Evolutionary conservation across 1,284 basidiomycete genomes (phyloP).

Genomic region (Pterula multifida): DNA sequence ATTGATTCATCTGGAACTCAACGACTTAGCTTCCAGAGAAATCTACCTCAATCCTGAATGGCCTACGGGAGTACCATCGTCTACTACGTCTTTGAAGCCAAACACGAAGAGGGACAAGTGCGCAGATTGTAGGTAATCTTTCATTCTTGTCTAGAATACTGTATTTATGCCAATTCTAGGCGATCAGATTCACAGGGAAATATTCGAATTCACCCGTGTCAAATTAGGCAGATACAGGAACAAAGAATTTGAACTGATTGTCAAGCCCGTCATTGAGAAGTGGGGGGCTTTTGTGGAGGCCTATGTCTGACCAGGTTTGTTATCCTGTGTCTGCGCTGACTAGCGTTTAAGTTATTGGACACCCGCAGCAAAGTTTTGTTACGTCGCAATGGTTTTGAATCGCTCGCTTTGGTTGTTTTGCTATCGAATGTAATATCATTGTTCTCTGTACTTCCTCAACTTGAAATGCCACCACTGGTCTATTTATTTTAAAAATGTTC

Average conservation of each 20-base stretch:
- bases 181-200: slow-evolving; percentile 54
- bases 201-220: slow-evolving; percentile 55
- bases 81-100: slow-evolving; percentile 7
- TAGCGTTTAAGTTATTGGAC: no score
- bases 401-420: no score
- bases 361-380: no score
- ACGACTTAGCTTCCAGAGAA: slow-evolving; percentile 46
- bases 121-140: slow-evolving; percentile 13
- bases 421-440: no score
- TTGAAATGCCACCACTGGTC: no score
- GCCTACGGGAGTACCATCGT: slow-evolving; percentile 16
- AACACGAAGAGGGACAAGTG: slow-evolving; percentile 17
- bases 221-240: slow-evolving; percentile 37
- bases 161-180: slow-evolving; percentile 23
- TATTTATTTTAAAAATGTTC: no score
- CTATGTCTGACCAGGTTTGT: slow-evolving; percentile 13
- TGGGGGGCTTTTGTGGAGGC: slow-evolving; percentile 55
- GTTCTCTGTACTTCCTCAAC: no score
- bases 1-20: slow-evolving; percentile 64
- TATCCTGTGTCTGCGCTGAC: no score
- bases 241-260: slow-evolving; percentile 61
- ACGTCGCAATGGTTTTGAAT: no score
- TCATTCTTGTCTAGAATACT: slow-evolving; percentile 15
- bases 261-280: slow-evolving; percentile 60
- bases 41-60: slow-evolving; percentile 47